phyloP scores from a whole-genome alignment of 352 stramenopile species.

The Globisporangium paddicum region DNA sequence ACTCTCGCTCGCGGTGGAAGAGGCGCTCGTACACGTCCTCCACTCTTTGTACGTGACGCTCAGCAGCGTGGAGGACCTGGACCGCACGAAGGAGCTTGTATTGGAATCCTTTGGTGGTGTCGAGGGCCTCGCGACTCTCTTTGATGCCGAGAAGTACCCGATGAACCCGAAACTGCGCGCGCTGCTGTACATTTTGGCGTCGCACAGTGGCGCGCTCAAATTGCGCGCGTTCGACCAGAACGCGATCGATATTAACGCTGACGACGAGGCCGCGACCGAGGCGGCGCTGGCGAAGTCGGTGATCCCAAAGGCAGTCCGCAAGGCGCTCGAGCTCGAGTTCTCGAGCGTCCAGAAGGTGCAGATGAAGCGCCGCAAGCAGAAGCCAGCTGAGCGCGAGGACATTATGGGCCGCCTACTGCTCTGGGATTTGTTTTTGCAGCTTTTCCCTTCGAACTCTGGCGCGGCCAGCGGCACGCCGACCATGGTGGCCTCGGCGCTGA shows the following conservation, averaged over 20 bases:
- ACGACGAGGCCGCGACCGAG: constrained; percentile 73
- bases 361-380: constrained; percentile 47
- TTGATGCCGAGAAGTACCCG: constrained; percentile 49
- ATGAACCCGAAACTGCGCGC: constrained; percentile 43
- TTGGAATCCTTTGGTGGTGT: constrained; percentile 60
- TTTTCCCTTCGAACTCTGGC: constrained; percentile 44
- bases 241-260: constrained; percentile 71
- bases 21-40: constrained; percentile 33
- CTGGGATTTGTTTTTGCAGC: constrained; percentile 81
- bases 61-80: constrained; percentile 33
- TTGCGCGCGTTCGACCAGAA: constrained; percentile 31
- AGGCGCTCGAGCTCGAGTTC: constrained; percentile 53
- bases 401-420: constrained; percentile 53
- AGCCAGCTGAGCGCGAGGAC: constrained; percentile 47
- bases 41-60: constrained; percentile 38
- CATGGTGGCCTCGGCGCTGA: constrained; percentile 68
- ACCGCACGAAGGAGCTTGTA: constrained; percentile 43
- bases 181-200: constrained; percentile 58
- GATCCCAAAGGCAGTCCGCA: constrained; percentile 61
- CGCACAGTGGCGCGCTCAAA: constrained; percentile 41
- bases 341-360: constrained; percentile 23
- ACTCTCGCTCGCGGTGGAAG: constrained; percentile 44
- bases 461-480: constrained; percentile 14
- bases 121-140: constrained; percentile 51
- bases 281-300: constrained; percentile 52